Conservation (phyloP, 352 stramenopile species). For the Pythium monospermum region DNA sequence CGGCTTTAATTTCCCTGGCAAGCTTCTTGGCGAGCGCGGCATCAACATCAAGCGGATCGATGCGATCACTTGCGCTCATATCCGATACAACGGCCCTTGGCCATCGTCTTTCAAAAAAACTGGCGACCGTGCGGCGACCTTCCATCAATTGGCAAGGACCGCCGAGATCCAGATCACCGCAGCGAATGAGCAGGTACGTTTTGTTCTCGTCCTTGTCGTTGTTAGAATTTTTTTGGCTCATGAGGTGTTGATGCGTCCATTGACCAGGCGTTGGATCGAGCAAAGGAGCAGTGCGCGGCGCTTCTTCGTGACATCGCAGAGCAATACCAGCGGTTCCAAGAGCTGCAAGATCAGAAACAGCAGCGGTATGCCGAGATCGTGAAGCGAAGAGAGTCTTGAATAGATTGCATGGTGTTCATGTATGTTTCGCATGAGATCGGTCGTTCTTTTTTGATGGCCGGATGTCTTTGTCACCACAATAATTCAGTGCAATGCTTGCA, state of each 20-base stretch:
- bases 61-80: constrained; percentile 27
- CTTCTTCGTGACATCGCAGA: constrained; percentile 9
- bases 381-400: not conserved
- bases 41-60: constrained; percentile 61
- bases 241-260: not conserved
- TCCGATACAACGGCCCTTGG: constrained; percentile 19
- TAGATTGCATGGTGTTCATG: constrained; percentile 3
- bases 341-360: too few species aligned
- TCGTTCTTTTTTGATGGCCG: too few species aligned
- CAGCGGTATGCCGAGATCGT: too few species aligned
- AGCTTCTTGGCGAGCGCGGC: constrained; percentile 53
- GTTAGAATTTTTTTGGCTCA: not conserved
- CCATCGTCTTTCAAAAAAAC: constrained; percentile 39
- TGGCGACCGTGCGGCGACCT: not conserved
- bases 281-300: constrained; percentile 15
- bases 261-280: constrained; percentile 14
- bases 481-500: not conserved
- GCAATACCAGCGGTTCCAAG: constrained; percentile 5
- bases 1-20: constrained; percentile 60
- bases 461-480: too few species aligned
- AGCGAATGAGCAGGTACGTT: constrained; percentile 14
- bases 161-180: constrained; percentile 22
- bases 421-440: too few species aligned
- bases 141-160: not conserved
- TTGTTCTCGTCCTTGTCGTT: not conserved